A percentile compares a stretch with the other conserved stretches of the same genome.
Evolutionary conservation across 495 filamentous ascomycete species (phyloP).

Genomic region (Cairneyella variabilis): DNA sequence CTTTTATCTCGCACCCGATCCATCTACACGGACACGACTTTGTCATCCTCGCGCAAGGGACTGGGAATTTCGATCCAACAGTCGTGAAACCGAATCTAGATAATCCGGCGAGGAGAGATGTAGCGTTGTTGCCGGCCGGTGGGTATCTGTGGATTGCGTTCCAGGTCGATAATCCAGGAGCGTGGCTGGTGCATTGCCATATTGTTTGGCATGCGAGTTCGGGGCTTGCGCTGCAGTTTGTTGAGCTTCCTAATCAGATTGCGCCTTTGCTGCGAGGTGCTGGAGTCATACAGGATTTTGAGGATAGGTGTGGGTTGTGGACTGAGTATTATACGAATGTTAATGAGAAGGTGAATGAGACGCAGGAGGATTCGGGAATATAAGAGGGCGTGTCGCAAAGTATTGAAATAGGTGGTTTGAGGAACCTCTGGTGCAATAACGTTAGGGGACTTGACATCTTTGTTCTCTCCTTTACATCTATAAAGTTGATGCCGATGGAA

Average conservation of each 20-base stretch:
- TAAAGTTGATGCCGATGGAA: too few relatives aligned
- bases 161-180: slow-evolving; percentile 40
- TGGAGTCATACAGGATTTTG: not conserved
- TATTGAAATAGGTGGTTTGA: not conserved
- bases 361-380: slow-evolving; percentile 6
- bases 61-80: slow-evolving; percentile 23
- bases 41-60: slow-evolving; percentile 44
- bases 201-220: slow-evolving; percentile 49
- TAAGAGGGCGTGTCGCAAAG: not conserved
- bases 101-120: slow-evolving; percentile 55
- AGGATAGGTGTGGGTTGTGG: not conserved
- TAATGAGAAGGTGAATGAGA: not conserved
- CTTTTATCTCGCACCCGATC: slow-evolving; percentile 33
- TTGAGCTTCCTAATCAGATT: slow-evolving; percentile 31
- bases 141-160: slow-evolving; percentile 50
- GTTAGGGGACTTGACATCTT: too few relatives aligned
- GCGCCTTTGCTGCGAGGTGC: not conserved
- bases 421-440: too few relatives aligned
- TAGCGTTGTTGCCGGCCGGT: slow-evolving; percentile 39
- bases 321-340: not conserved
- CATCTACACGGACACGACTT: slow-evolving; percentile 59
- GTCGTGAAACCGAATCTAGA: slow-evolving; percentile 28
- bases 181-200: slow-evolving; percentile 55
- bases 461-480: too few relatives aligned
- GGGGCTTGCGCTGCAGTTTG: slow-evolving; percentile 42